phyloP scores from a whole-genome alignment of 495 filamentous ascomycete genomes.

The Penicillium salamii region DNA sequence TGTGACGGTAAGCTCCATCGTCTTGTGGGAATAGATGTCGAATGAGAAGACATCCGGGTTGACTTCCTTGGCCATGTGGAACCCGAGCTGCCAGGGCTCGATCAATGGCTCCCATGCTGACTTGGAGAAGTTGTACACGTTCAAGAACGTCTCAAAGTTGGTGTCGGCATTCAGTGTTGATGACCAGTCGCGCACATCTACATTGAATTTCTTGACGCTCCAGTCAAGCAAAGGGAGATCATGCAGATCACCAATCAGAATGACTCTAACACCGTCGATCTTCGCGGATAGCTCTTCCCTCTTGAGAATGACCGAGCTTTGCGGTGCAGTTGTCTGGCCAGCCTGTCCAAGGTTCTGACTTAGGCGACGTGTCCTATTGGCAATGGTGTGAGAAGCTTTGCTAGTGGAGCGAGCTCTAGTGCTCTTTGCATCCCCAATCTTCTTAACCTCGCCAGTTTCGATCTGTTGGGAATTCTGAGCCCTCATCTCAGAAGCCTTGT shows the following conservation, averaged over 20 bases:
- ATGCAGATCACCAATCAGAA: constrained; percentile 92
- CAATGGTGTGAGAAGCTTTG: constrained; percentile 60
- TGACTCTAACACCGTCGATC: constrained; percentile 84
- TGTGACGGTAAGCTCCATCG: constrained; percentile 86
- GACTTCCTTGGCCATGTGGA: constrained; percentile 79
- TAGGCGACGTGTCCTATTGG: constrained; percentile 37
- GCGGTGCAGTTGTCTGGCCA: constrained; percentile 16
- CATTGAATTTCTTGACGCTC: constrained; percentile 85
- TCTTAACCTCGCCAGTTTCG: constrained; percentile 55
- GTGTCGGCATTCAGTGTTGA: constrained; percentile 82
- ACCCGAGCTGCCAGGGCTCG: constrained; percentile 92
- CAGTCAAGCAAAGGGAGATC: constrained; percentile 92
- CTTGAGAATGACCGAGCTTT: constrained; percentile 58
- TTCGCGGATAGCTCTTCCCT: constrained; percentile 82
- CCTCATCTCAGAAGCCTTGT: constrained; percentile 82
- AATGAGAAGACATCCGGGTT: constrained; percentile 74
- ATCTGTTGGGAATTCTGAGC: constrained; percentile 49
- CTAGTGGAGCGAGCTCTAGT: constrained; percentile 58
- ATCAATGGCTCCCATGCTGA: constrained; percentile 97
- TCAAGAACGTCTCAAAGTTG: constrained; percentile 86
- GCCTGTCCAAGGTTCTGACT: constrained; percentile 33
- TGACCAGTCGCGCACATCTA: constrained; percentile 86
- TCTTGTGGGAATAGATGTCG: constrained; percentile 83
- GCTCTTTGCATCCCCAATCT: constrained; percentile 64
- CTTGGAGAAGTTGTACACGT: constrained; percentile 98